Percentiles rank a stretch among this genome's conserved stretches.
phyloP scores from a whole-genome alignment of 148 eudicot genomes.

The Arctostaphylos glauca region DNA sequence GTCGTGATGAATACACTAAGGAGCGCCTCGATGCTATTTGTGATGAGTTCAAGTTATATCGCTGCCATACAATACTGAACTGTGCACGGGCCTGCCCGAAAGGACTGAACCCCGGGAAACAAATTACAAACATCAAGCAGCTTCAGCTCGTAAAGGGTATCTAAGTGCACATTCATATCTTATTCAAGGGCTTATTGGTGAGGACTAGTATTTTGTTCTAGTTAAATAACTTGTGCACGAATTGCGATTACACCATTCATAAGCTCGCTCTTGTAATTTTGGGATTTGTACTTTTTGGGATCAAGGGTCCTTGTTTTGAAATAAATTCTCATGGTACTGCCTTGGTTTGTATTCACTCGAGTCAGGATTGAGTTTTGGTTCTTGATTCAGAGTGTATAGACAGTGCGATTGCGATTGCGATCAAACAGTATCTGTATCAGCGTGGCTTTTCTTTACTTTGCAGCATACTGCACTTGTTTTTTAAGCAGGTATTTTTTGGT shows the following conservation, averaged over 20 bases:
- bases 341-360: not conserved
- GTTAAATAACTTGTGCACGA: conserved; percentile 19
- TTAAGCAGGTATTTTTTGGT: not conserved
- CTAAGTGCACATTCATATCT: conserved; percentile 6
- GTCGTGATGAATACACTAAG: conserved; percentile 94
- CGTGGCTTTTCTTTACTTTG: not conserved
- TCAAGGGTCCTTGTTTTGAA: conserved; percentile 7
- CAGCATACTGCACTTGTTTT: not conserved
- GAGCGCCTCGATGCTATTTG: conserved; percentile 87
- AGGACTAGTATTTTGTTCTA: not conserved
- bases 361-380: not conserved
- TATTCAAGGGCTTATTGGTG: conserved; percentile 12
- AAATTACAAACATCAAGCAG: conserved; percentile 80
- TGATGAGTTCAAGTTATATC: conserved; percentile 94
- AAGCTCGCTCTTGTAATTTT: conserved; percentile 11
- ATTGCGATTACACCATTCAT: conserved; percentile 10
- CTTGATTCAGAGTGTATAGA: not conserved
- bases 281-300: not conserved
- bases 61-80: conserved; percentile 94
- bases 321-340: conserved; percentile 7
- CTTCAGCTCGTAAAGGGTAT: conserved; percentile 40
- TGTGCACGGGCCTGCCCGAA: conserved; percentile 96
- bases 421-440: not conserved
- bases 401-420: not conserved
- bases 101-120: conserved; percentile 91